Conservation (phyloP, 257 asterid genomes). For the Salvia splendens region DNA sequence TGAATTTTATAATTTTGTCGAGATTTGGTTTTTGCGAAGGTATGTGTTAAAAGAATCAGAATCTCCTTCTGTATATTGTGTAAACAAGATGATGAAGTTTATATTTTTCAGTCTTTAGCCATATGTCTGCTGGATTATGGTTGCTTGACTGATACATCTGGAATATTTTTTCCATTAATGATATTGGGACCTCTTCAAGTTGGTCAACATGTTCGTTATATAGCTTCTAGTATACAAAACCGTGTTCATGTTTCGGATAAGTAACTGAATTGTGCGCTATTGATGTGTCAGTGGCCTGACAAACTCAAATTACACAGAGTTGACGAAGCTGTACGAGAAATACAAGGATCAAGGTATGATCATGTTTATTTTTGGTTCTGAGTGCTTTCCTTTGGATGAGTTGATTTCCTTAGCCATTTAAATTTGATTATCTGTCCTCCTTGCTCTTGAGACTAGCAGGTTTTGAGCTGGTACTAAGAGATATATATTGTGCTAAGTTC, state of each 20-base stretch:
- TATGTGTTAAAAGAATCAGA: not conserved
- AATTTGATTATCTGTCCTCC: not conserved
- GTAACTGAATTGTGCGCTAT: not conserved
- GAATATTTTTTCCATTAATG: not conserved
- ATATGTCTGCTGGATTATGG: not conserved
- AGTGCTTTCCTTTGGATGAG: not conserved
- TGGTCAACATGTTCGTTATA: not conserved
- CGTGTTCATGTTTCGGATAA: not conserved
- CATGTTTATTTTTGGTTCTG: not conserved
- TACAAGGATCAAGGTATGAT: conserved; percentile 83
- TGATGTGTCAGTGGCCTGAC: conserved; percentile 77
- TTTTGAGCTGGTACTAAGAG: not conserved
- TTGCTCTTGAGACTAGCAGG: not conserved
- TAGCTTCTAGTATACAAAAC: not conserved
- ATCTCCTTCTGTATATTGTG: not conserved
- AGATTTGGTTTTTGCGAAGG: not conserved
- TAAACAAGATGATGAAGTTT: not conserved
- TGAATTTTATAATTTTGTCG: not conserved
- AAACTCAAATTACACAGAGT: conserved; percentile 73
- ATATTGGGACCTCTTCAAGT: not conserved
- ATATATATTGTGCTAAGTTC: not conserved
- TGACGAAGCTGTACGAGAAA: conserved; percentile 62
- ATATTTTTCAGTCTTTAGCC: not conserved
- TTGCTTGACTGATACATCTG: not conserved
- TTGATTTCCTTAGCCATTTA: not conserved